Conservation (phyloP, 176 grass and related monocot genomes). For the Lolium multiflorum region DNA sequence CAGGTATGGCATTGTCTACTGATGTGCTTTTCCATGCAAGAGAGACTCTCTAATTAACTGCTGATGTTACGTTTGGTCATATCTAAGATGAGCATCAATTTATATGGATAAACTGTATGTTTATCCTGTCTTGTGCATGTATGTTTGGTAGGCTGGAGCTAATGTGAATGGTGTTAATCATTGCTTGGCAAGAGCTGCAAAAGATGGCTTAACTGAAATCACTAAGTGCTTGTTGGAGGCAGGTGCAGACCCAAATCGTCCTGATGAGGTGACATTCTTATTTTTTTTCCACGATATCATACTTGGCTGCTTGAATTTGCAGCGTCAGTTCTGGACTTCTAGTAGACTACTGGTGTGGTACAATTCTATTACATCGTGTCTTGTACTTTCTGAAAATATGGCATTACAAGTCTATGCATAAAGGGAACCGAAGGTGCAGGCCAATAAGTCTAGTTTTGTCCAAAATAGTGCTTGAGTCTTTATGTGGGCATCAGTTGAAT, state of each 20-base stretch:
- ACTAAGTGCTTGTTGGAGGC: slow-evolving; percentile 6
- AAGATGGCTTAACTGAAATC: not conserved
- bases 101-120: not conserved
- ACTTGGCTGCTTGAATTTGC: not conserved
- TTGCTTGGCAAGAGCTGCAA: slow-evolving; percentile 9
- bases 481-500: not conserved
- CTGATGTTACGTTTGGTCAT: not conserved
- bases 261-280: not conserved
- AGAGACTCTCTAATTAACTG: not conserved
- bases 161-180: slow-evolving; percentile 14
- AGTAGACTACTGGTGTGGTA: not conserved
- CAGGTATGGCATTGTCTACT: not conserved
- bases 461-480: not conserved
- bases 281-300: not conserved
- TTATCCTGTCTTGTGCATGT: not conserved
- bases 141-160: not conserved
- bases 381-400: not conserved
- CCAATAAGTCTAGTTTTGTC: not conserved
- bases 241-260: slow-evolving; percentile 12
- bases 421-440: not conserved
- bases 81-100: not conserved
- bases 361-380: not conserved
- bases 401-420: not conserved
- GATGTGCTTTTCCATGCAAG: not conserved
- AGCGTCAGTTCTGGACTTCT: not conserved